A percentile compares a stretch with the other conserved stretches of the same genome.
Evolutionary conservation across 495 filamentous ascomycete genomes (phyloP).

Genomic region (Alectoria sarmentosa): DNA sequence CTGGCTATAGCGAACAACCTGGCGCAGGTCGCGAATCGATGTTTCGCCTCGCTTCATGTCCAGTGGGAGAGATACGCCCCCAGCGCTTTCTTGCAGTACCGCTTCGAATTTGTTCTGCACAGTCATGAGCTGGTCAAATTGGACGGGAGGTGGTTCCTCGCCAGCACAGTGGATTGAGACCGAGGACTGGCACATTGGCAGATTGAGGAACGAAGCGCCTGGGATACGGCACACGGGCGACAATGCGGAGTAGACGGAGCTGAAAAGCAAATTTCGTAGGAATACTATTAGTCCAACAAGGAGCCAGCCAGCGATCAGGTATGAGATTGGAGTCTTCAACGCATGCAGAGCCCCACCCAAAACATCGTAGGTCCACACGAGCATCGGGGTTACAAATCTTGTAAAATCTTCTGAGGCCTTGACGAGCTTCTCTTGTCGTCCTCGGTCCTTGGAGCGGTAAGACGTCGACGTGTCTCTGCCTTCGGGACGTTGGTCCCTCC

Average conservation of each 20-base stretch:
- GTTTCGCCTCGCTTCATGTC: conserved; percentile 63
- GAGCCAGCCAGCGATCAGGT: conserved; percentile 46
- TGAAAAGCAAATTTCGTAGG: conserved; percentile 44
- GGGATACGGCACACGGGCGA: conserved; percentile 60
- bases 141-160: conserved; percentile 33
- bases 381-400: conserved; percentile 26
- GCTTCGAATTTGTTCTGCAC: conserved; percentile 60
- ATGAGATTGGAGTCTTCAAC: conserved; percentile 48
- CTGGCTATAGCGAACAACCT: conserved; percentile 49
- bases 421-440: background rate
- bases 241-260: conserved; percentile 42
- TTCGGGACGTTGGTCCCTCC: conserved; percentile 7
- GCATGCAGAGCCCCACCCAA: conserved; percentile 42
- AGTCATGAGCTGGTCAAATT: conserved; percentile 61
- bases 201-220: conserved; percentile 46
- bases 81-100: conserved; percentile 52
- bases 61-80: conserved; percentile 52
- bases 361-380: conserved; percentile 43
- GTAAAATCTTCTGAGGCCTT: conserved; percentile 4
- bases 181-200: conserved; percentile 51
- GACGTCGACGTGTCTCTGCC: background rate
- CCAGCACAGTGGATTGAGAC: conserved; percentile 20
- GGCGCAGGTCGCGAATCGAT: conserved; percentile 60
- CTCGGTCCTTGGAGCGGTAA: conserved; percentile 8
- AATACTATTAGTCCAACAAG: conserved; percentile 42